Conservation (phyloP, 2,329 filamentous ascomycete genomes). For the Didymella segeticola region DNA sequence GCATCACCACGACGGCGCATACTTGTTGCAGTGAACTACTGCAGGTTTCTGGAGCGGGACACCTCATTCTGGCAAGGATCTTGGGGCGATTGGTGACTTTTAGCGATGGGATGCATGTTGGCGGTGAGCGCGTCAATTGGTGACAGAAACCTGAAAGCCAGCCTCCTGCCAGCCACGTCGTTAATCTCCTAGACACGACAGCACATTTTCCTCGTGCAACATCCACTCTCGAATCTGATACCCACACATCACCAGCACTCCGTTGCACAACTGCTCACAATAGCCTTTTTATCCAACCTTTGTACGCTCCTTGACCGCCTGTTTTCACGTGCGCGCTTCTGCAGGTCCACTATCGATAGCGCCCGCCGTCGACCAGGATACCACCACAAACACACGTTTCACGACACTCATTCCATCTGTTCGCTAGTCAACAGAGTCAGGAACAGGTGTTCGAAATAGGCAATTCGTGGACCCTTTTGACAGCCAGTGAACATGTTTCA, state of each 20-base stretch:
- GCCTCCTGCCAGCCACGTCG: conserved; percentile 28
- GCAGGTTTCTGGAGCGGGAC: conserved; percentile 4
- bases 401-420: conserved; percentile 29
- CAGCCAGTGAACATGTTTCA: conserved; percentile 29
- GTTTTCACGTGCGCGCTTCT: conserved; percentile 11
- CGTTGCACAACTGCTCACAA: conserved; percentile 21
- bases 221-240: conserved; percentile 7
- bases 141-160: conserved; percentile 21
- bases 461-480: conserved; percentile 31
- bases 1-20: conserved; percentile 1
- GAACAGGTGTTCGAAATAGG: conserved; percentile 27
- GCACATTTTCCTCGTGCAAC: conserved; percentile 26
- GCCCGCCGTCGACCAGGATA: conserved; percentile 22
- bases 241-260: conserved; percentile 15
- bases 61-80: conserved; percentile 2
- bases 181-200: conserved; percentile 22
- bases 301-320: conserved; percentile 21
- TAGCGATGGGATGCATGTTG: conserved; percentile 30
- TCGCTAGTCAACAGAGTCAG: conserved; percentile 20
- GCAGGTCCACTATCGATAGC: conserved; percentile 22
- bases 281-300: conserved; percentile 11
- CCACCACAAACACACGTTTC: conserved; percentile 32
- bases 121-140: conserved; percentile 27
- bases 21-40: conserved; percentile 6
- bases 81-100: conserved; percentile 12